These are phyloP conservation scores for Hemileia vastatrix DNA, from an alignment of 1,284 basidiomycete genomes.

Conservation along the genomic window DNA sequence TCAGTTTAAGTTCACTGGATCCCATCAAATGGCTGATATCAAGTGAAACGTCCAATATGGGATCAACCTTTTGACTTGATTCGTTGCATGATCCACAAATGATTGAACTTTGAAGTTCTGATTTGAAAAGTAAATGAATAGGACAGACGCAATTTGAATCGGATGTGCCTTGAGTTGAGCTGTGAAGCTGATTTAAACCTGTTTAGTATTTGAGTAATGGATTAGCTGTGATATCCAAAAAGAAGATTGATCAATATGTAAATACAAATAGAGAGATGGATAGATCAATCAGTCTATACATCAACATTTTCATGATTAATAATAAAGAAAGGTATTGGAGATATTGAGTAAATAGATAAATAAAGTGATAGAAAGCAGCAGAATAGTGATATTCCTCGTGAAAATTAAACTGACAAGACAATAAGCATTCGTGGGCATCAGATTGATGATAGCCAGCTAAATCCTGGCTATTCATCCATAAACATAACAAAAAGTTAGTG, in stretches of 20 bases:
- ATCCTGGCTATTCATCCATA: conserved; percentile 18
- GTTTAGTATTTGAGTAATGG: too few species aligned
- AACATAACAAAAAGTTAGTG: conserved; percentile 8
- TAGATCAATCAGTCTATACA: too few species aligned
- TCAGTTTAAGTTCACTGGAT: background rate
- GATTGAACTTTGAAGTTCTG: conserved; percentile 7
- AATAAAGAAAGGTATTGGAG: too few species aligned
- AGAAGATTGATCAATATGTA: too few species aligned
- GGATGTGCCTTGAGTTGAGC: conserved; percentile 7
- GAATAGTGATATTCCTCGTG: too few species aligned
- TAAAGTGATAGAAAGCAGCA: too few species aligned
- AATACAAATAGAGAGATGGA: too few species aligned
- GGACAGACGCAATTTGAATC: conserved; percentile 17
- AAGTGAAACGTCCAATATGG: conserved; percentile 17
- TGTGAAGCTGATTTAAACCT: conserved; percentile 22
- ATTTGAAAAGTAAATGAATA: conserved; percentile 16
- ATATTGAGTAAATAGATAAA: too few species aligned
- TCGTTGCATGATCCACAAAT: conserved; percentile 7
- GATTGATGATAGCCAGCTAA: conserved; percentile 20
- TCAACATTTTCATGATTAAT: too few species aligned
- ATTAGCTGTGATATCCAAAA: too few species aligned
- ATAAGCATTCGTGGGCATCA: conserved; percentile 22
- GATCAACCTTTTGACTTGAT: conserved; percentile 14
- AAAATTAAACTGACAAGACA: conserved; percentile 8
- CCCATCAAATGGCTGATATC: conserved; percentile 13